phyloP scores from a whole-genome alignment of 163 green algal genomes.

The Scenedesmus sp. region DNA sequence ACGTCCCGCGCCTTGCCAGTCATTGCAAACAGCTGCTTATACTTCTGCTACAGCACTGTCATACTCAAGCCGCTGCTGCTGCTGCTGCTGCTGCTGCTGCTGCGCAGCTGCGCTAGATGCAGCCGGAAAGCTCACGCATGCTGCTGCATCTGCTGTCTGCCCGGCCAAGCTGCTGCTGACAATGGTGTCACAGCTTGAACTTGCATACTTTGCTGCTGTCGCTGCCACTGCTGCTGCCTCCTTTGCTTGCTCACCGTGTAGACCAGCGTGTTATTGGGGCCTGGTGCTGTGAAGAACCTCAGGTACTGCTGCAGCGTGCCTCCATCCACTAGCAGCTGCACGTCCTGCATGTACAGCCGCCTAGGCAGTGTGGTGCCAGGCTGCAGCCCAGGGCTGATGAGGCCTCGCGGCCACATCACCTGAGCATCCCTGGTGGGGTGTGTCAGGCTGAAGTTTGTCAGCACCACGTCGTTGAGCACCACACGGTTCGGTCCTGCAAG shows the following conservation, averaged over 20 bases:
- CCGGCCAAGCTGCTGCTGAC: not conserved
- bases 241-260: conserved; percentile 16
- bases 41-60: no score
- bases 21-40: not conserved
- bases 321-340: conserved; percentile 8
- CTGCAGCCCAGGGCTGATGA: conserved; percentile 32
- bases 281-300: conserved; percentile 12
- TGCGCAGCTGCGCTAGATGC: not conserved
- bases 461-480: conserved; percentile 17
- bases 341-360: conserved; percentile 25
- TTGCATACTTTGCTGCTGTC: not conserved
- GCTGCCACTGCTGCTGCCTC: not conserved
- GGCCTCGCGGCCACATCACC: conserved; percentile 36
- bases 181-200: not conserved
- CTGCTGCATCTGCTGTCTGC: not conserved
- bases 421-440: not conserved
- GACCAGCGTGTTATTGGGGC: not conserved
- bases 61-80: not conserved
- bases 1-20: not conserved
- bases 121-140: not conserved
- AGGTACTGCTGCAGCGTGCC: conserved; percentile 1
- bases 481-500: conserved; percentile 22
- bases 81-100: not conserved
- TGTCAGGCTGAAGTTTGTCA: conserved; percentile 36
- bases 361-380: not conserved